These are phyloP conservation scores for Przewalskia tangutica DNA, from an alignment of 257 asterid species.

Conservation along the genomic window DNA sequence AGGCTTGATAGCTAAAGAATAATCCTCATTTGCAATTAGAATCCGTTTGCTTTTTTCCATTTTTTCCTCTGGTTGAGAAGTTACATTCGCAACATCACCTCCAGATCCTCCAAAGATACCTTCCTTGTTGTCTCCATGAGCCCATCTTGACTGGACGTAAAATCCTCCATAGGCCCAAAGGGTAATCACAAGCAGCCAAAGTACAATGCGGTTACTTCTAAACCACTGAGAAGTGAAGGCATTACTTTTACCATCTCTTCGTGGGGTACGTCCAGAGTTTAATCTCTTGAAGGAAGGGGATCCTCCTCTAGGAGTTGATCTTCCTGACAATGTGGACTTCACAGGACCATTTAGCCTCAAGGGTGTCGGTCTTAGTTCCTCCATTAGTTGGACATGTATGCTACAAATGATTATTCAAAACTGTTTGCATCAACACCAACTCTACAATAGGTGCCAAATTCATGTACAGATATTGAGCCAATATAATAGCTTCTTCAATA, in stretches of 20 bases:
- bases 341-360: conserved; percentile 47
- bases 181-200: conserved; percentile 91
- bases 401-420: conserved; percentile 10
- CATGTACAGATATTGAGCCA: background rate
- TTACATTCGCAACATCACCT: conserved; percentile 33
- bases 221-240: conserved; percentile 37
- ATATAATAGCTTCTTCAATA: background rate
- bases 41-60: conserved; percentile 30
- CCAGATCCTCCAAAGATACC: conserved; percentile 84
- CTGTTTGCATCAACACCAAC: background rate
- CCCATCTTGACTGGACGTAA: conserved; percentile 91
- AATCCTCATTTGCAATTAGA: conserved; percentile 33
- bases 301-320: conserved; percentile 72
- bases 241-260: conserved; percentile 38
- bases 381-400: conserved; percentile 37
- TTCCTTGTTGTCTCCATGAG: conserved; percentile 95
- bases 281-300: conserved; percentile 73
- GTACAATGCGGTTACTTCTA: conserved; percentile 70
- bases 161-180: conserved; percentile 96
- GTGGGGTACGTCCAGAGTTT: conserved; percentile 56
- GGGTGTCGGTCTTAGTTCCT: conserved; percentile 60
- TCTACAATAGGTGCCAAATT: background rate
- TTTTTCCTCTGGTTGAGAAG: conserved; percentile 18
- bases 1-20: conserved; percentile 22
- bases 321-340: conserved; percentile 66